A percentile compares a stretch with the other conserved stretches of the same genome.
These are phyloP conservation scores for Entomortierella parvispora DNA, from an alignment of 192 early-diverging fungal species.

Conservation along the genomic window DNA sequence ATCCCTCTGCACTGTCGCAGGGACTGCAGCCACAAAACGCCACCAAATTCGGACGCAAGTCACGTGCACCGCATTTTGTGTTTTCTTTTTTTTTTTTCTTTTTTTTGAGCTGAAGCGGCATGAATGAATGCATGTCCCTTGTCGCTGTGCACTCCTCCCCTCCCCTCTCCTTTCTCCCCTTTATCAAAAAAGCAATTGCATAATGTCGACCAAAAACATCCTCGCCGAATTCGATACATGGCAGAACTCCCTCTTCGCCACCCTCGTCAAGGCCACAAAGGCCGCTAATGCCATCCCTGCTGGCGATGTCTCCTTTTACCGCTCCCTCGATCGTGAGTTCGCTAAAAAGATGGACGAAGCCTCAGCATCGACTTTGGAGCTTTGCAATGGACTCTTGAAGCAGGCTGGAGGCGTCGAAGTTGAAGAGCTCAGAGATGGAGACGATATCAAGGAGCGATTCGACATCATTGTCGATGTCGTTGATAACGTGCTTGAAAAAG, in stretches of 20 bases:
- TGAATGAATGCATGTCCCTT: too few species aligned
- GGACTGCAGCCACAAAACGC: too few species aligned
- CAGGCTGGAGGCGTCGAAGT: constrained; percentile 20
- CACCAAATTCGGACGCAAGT: too few species aligned
- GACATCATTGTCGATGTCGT: constrained; percentile 73
- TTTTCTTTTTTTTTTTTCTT: too few species aligned
- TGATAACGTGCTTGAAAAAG: constrained; percentile 85
- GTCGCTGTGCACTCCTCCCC: too few species aligned
- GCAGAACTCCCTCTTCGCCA: constrained; percentile 55
- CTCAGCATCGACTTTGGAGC: constrained; percentile 30
- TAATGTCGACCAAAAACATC: constrained; percentile 36
- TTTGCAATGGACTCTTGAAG: constrained; percentile 46
- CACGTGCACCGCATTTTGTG: too few species aligned
- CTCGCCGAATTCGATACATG: constrained; percentile 55
- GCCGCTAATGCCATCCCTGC: constrained; percentile 66
- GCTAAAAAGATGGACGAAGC: constrained; percentile 49
- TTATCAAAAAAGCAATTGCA: too few species aligned
- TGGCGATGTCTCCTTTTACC: constrained; percentile 69
- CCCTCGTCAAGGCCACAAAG: constrained; percentile 69
- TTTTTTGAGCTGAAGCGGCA: too few species aligned
- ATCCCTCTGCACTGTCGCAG: too few species aligned
- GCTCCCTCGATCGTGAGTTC: constrained; percentile 69
- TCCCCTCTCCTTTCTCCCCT: too few species aligned
- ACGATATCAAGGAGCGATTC: constrained; percentile 77
- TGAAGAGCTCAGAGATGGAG: constrained; percentile 59